Evolutionary conservation across 805 yeast species (phyloP), one percentile per base, ranked within the genome.

Genomic region (Ogataea pini): DNA sequence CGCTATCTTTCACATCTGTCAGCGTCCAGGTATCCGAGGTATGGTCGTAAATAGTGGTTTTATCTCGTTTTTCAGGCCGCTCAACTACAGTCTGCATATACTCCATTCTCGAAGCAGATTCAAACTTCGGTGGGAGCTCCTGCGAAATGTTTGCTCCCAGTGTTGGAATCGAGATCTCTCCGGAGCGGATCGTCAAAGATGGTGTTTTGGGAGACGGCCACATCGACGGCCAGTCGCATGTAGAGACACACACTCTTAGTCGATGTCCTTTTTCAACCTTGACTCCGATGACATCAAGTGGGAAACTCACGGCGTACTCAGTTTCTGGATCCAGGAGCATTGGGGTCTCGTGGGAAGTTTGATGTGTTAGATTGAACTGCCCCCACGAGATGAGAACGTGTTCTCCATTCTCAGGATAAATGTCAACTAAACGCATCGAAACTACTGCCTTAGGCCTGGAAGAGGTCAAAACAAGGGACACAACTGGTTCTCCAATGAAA

Each of bases 221-320:
- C 27, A 65, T 63, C 44, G 71, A 72, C 9, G 77, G 77, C 77
- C 78, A 73, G 48, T 73, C 77, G 24, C 72, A 63, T 1, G 77
- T 62, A 3, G 76, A 71, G 31, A 73, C 60, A 0, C 73, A 70
- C 16, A 73, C 49, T 49, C 71, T 62, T 16, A 73, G 42, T 32
- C 56, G 62, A 48, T 73, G 76, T 4, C 73, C 75, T 40, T 59
- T 59, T 5, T 42, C 53, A 3, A 44, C n/a, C 20, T 63, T 63
- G 34, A 65, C 57, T 27, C 76, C 76, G 7, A 71, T 44, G 8
- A 72, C 73, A 55, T 73, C 77, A 16, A 73, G 49, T 25, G 63
- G 61, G 36, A 73, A 50, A 4, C 48, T 41, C 24, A 72, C 59
- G 8, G 67, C 60, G 45, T 72, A 72, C 20, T 52, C 56, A 33